Conservation (phyloP, 2,329 filamentous ascomycete species). For the Talaromyces albobiverticillius region DNA sequence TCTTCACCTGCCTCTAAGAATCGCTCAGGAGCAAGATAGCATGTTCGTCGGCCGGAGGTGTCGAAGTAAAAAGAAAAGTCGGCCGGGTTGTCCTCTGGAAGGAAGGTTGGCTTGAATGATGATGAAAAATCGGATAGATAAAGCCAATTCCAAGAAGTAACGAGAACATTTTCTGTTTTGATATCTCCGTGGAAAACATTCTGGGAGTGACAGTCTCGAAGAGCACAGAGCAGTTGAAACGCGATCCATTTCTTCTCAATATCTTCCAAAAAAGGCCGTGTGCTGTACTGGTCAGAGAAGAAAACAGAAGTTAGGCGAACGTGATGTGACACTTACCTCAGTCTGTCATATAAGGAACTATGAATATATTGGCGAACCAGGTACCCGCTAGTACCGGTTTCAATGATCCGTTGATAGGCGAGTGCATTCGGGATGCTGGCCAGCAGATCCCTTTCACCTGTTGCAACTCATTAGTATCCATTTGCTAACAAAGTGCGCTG, state of each 20-base stretch:
- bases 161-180: slow-evolving; percentile 94
- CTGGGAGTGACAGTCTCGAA: slow-evolving; percentile 85
- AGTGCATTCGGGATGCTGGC: slow-evolving; percentile 86
- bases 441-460: slow-evolving; percentile 76
- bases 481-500: not conserved
- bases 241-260: slow-evolving; percentile 99
- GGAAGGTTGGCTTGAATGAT: slow-evolving; percentile 86
- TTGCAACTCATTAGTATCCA: slow-evolving; percentile 19
- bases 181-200: slow-evolving; percentile 97
- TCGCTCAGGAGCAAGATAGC: slow-evolving; percentile 90
- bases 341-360: slow-evolving; percentile 92
- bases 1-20: slow-evolving; percentile 72
- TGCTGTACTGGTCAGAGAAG: slow-evolving; percentile 56
- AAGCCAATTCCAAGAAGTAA: slow-evolving; percentile 99
- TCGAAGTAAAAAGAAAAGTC: slow-evolving; percentile 99
- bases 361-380: slow-evolving; percentile 93
- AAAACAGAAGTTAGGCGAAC: not conserved
- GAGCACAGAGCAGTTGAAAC: slow-evolving; percentile 87
- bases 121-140: slow-evolving; percentile 98
- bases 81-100: slow-evolving; percentile 94
- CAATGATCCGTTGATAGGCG: slow-evolving; percentile 83
- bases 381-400: slow-evolving; percentile 88
- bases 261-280: slow-evolving; percentile 90
- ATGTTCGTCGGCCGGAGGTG: slow-evolving; percentile 83
- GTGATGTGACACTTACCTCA: slow-evolving; percentile 49